Evolutionary conservation across 2,329 filamentous ascomycete genomes (phyloP), one percentile per base, ranked within the genome.

Genomic region (Rachicladosporium sp.): DNA sequence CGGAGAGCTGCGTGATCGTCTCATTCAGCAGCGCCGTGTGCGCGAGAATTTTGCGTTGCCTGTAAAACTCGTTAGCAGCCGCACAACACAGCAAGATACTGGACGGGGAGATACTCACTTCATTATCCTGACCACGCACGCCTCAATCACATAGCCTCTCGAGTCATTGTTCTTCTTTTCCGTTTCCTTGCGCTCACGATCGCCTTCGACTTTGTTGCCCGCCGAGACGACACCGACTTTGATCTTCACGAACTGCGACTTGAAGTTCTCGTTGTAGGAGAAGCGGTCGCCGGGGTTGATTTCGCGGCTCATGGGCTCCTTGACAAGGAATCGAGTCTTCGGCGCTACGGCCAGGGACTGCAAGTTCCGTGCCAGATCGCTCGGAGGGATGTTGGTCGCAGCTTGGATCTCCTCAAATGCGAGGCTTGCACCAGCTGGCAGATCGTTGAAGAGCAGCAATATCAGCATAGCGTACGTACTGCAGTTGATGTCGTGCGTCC

Each of bases 401-500:
- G 76, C 78, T 56, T 91, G 82, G 21, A 96, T 91, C 46, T 94
- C 84, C 40, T 91, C 82, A 42, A 71, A 77, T 0, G 68, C 74
- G 6, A 79, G 55, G 10, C 27, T 35, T 38, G 69, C 59, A 23
- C 64, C 67, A 1, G 63, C 50, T 2, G 66, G 59, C 0, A 93
- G 54, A 30, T 89, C 78, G 53, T 96, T 96, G 70, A 96, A 98
- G 0, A 95, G 74, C 33, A 93, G 61, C 12, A 98, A 63, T 15
- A 96, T 78, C 12, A 95, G 67, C 84, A 96, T 94, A 51, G 80
- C 86, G 57, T 91, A 91, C 0, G 91, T 96, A 1, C 87, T 82
- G 12, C 93, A 87, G 45, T 87, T 94, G 40, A 98, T 68, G 52
- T 98, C 91, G 55, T 96, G 89, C 29, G 80, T 78, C 29, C 82